phyloP scores from a whole-genome alignment of 1,284 basidiomycete species.

The Leucoagaricus sp. region DNA sequence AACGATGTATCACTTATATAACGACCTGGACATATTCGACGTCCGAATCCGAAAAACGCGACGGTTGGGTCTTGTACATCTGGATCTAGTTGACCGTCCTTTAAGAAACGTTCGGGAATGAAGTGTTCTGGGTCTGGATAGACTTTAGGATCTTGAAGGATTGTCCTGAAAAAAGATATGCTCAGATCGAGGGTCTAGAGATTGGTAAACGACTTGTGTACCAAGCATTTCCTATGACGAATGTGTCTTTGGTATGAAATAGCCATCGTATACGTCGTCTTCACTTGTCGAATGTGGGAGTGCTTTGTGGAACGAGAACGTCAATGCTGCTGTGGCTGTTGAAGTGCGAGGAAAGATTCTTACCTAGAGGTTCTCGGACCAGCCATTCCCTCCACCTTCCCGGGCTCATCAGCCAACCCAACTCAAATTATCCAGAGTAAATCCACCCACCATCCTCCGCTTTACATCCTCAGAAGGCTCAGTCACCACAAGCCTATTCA shows the following conservation, averaged over 20 bases:
- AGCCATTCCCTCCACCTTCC: constrained; percentile 21
- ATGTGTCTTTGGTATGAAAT: constrained; percentile 22
- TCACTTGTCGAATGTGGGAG: constrained; percentile 16
- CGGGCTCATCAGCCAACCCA: too few relatives aligned
- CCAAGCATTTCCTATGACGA: constrained; percentile 12
- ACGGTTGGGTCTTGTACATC: constrained; percentile 7
- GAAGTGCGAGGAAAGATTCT: constrained; percentile 22
- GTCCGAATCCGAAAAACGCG: constrained; percentile 13
- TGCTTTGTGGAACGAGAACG: constrained; percentile 16
- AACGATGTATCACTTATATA: constrained; percentile 9
- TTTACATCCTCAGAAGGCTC: constrained; percentile 26
- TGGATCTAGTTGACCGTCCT: constrained; percentile 15
- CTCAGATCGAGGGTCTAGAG: not conserved
- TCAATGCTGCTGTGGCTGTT: not conserved
- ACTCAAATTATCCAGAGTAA: not conserved
- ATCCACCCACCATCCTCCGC: constrained; percentile 20
- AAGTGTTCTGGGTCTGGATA: constrained; percentile 29
- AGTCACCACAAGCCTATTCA: constrained; percentile 22
- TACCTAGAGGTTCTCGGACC: constrained; percentile 32
- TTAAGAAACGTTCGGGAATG: constrained; percentile 26
- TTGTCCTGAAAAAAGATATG: constrained; percentile 21
- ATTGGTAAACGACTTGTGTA: not conserved
- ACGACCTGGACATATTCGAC: constrained; percentile 15
- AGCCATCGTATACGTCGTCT: constrained; percentile 14
- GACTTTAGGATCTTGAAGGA: constrained; percentile 28